Evolutionary conservation across 352 stramenopile species (phyloP).

Genomic region (Globisporangium sylvaticum): DNA sequence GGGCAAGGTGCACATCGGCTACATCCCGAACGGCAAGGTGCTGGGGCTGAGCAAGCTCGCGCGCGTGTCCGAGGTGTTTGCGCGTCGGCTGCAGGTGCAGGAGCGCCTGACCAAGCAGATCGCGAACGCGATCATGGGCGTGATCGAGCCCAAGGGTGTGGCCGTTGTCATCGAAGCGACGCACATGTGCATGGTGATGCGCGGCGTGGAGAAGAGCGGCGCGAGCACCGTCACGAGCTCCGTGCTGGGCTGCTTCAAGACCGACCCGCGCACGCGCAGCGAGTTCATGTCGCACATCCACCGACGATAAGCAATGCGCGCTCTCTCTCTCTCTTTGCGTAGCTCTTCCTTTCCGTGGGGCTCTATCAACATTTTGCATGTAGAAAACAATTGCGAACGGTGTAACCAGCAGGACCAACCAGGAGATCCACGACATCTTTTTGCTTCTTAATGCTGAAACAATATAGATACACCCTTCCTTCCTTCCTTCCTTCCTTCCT

Average conservation of each 20-base stretch:
- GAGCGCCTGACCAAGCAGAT: constrained; percentile 99
- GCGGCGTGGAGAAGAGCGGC: constrained; percentile 97
- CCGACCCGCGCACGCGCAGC: constrained; percentile 84
- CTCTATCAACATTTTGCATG: constrained; percentile 4
- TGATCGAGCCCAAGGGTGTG: constrained; percentile 95
- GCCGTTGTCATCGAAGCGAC: constrained; percentile 98
- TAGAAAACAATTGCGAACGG: constrained; percentile 26
- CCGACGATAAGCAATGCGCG: constrained; percentile 60
- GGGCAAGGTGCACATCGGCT: constrained; percentile 94
- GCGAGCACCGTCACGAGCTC: constrained; percentile 96
- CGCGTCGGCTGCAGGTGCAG: constrained; percentile 97
- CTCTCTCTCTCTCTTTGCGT: not conserved
- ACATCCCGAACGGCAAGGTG: constrained; percentile 95
- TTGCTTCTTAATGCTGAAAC: constrained; percentile 41
- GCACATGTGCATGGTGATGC: constrained; percentile 99
- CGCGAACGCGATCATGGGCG: constrained; percentile 96
- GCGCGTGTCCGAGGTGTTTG: constrained; percentile 96
- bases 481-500: too few relatives aligned
- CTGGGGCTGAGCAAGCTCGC: constrained; percentile 98
- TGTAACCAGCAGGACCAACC: constrained; percentile 36
- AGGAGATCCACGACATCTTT: constrained; percentile 18
- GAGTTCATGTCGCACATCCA: constrained; percentile 90
- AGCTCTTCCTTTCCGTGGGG: not conserved
- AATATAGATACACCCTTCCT: constrained; percentile 42
- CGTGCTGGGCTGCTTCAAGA: constrained; percentile 96